A percentile compares a stretch with the other conserved stretches of the same genome.
Evolutionary conservation across 345 rosid species (phyloP).

Genomic region (Kandelia obovata): DNA sequence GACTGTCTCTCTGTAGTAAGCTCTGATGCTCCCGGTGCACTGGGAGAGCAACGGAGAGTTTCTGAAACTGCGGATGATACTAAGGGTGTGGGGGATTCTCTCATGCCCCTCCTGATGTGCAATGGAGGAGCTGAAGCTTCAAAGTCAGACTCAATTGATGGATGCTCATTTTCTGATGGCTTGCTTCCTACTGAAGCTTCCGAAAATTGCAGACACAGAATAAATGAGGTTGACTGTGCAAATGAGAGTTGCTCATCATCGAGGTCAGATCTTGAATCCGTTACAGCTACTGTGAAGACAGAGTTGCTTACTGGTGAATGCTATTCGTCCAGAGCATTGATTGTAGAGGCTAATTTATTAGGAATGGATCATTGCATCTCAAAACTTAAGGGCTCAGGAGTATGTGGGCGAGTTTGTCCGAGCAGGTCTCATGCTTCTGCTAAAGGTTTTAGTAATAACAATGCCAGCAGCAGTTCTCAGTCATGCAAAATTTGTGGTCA

Average conservation of each 20-base stretch:
- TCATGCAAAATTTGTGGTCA: conserved; percentile 65
- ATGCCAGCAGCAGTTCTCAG: conserved; percentile 34
- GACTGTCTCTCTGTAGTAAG: too few relatives aligned
- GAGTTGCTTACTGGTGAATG: conserved; percentile 52
- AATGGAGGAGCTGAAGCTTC: conserved; percentile 11
- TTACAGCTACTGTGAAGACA: conserved; percentile 42
- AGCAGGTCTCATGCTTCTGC: conserved; percentile 19
- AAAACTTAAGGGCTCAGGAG: conserved; percentile 33
- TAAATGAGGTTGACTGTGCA: conserved; percentile 45
- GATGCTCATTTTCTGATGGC: conserved; percentile 23
- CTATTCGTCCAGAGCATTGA: conserved; percentile 54
- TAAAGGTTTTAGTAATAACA: conserved; percentile 26
- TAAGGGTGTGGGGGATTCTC: too few relatives aligned
- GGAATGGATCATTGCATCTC: conserved; percentile 44
- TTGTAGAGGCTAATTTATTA: conserved; percentile 30
- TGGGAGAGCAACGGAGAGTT: too few relatives aligned
- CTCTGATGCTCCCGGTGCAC: too few relatives aligned
- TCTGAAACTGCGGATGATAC: too few relatives aligned
- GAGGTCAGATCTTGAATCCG: conserved; percentile 50
- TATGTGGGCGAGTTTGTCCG: conserved; percentile 28
- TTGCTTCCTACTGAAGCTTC: conserved; percentile 33
- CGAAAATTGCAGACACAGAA: conserved; percentile 30
- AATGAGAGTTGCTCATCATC: conserved; percentile 69
- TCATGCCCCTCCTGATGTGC: too few relatives aligned
- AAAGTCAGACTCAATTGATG: conserved; percentile 22